phyloP scores from a whole-genome alignment of 164 flowering plant species.

The Akebia trifoliata region DNA sequence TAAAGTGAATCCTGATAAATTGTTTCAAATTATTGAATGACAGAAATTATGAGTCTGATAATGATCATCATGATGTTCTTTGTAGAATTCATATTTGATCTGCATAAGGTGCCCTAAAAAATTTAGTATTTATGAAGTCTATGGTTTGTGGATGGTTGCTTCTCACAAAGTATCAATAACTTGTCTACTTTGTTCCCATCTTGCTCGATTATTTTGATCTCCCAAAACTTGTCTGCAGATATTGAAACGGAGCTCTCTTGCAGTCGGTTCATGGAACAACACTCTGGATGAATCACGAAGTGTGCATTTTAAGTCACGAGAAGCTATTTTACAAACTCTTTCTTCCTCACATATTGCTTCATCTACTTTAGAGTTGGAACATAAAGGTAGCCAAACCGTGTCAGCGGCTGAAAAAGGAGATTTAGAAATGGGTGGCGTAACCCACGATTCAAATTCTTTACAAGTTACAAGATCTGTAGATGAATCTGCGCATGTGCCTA shows the following conservation, averaged over 20 bases:
- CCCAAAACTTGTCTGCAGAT: constrained; percentile 12
- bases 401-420: constrained; percentile 12
- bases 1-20: too few species aligned
- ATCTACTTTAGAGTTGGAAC: constrained; percentile 24
- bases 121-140: neutral
- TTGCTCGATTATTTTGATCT: neutral
- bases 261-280: constrained; percentile 59
- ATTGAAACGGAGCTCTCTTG: constrained; percentile 35
- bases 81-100: too few species aligned
- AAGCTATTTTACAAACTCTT: constrained; percentile 40
- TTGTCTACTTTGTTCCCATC: neutral
- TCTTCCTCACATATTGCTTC: constrained; percentile 35
- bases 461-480: constrained; percentile 5
- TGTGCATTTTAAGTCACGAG: constrained; percentile 73
- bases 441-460: constrained; percentile 10
- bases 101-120: too few species aligned
- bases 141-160: neutral
- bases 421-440: neutral
- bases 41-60: too few species aligned
- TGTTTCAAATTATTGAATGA: too few species aligned
- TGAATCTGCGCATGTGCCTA: constrained; percentile 12
- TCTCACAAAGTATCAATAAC: neutral
- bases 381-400: constrained; percentile 15
- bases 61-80: too few species aligned
- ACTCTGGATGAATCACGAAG: constrained; percentile 59